phyloP scores from a whole-genome alignment of 2,329 filamentous ascomycete genomes.

The Myotisia sp. region DNA sequence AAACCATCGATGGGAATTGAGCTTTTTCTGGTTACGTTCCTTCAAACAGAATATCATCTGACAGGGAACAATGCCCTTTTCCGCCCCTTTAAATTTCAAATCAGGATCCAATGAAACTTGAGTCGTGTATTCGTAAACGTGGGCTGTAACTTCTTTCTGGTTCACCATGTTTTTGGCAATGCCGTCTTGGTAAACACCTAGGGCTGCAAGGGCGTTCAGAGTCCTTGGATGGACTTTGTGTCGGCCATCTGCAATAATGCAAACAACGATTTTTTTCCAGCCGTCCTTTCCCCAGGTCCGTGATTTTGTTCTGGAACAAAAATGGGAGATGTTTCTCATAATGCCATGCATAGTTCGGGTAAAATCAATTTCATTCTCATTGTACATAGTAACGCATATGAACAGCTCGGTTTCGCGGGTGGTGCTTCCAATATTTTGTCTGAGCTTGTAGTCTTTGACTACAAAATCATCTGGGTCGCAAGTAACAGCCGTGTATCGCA shows the following conservation, averaged over 20 bases:
- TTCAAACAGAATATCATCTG: conserved; percentile 98
- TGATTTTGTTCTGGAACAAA: conserved; percentile 82
- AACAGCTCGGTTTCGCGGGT: conserved; percentile 85
- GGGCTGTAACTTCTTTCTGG: conserved; percentile 82
- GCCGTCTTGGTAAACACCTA: conserved; percentile 95
- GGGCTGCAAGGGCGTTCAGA: conserved; percentile 82
- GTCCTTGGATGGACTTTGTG: conserved; percentile 88
- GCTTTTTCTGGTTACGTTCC: conserved; percentile 92
- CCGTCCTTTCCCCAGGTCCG: conserved; percentile 93
- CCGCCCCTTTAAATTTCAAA: conserved; percentile 95
- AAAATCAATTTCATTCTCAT: conserved; percentile 93
- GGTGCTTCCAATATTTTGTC: conserved; percentile 75
- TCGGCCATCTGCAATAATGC: conserved; percentile 86
- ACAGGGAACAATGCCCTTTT: conserved; percentile 95
- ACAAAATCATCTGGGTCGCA: conserved; percentile 94
- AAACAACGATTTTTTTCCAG: conserved; percentile 99
- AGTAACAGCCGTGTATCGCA: conserved; percentile 97
- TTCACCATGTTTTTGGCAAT: conserved; percentile 99
- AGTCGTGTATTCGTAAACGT: conserved; percentile 98
- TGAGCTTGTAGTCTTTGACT: conserved; percentile 73
- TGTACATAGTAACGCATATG: conserved; percentile 98
- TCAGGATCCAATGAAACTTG: conserved; percentile 93
- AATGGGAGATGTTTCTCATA: conserved; percentile 95
- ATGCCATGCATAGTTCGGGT: conserved; percentile 97
- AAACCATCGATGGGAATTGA: conserved; percentile 98